phyloP scores from a whole-genome alignment of 2,329 filamentous ascomycete genomes.

The Fusarium sp. region DNA sequence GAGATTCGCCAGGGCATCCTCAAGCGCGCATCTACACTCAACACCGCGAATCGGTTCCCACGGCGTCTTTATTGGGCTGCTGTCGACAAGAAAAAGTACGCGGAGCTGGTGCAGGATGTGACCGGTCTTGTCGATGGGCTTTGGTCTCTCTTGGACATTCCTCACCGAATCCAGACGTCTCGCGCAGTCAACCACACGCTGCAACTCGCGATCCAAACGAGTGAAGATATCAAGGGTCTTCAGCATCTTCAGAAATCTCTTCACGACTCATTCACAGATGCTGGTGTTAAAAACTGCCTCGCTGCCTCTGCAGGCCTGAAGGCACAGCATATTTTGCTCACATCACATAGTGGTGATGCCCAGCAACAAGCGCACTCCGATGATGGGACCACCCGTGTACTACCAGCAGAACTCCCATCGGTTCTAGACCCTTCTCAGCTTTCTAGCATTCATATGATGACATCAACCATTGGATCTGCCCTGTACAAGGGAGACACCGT shows the following conservation, averaged over 20 bases:
- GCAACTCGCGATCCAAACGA: not conserved
- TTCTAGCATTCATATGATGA: not conserved
- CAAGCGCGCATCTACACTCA: too few species aligned
- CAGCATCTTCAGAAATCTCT: not conserved
- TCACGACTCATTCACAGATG: not conserved
- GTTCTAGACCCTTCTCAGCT: not conserved
- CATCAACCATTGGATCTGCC: not conserved
- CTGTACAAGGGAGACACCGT: not conserved
- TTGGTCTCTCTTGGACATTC: too few species aligned
- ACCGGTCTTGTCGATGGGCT: too few species aligned
- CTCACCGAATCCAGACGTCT: too few species aligned
- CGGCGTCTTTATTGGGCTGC: too few species aligned
- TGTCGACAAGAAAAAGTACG: too few species aligned
- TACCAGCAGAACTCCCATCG: not conserved
- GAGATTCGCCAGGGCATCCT: too few species aligned
- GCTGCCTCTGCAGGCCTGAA: not conserved
- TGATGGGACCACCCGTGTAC: not conserved
- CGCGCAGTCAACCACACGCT: too few species aligned
- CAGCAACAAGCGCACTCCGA: not conserved
- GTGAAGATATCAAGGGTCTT: not conserved
- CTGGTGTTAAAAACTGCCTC: not conserved
- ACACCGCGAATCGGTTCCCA: too few species aligned
- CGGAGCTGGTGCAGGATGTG: too few species aligned
- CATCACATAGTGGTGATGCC: not conserved
- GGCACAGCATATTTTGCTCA: not conserved